A percentile compares a stretch with the other conserved stretches of the same genome.
phyloP scores from a whole-genome alignment of 768 basidiomycete genomes.

The Hydnomerulius pinastri region DNA sequence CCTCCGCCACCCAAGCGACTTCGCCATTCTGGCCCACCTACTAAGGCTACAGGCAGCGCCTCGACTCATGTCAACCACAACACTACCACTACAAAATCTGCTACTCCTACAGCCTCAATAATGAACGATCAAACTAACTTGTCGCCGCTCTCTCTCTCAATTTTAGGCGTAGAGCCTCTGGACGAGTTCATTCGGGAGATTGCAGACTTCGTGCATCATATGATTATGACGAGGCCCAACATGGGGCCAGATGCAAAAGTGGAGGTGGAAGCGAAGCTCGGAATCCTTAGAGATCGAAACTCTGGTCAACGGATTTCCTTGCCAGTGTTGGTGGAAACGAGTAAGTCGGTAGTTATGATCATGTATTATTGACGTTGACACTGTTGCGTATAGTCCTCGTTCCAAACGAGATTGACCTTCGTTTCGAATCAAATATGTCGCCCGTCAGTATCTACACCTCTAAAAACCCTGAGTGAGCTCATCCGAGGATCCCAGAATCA shows the following conservation, averaged over 20 bases:
- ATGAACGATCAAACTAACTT: conserved; percentile 36
- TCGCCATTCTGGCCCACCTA: conserved; percentile 36
- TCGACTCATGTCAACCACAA: conserved; percentile 25
- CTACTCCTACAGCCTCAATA: conserved; percentile 14
- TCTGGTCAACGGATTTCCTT: conserved; percentile 60
- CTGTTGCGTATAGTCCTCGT: conserved; percentile 56
- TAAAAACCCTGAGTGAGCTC: conserved; percentile 11
- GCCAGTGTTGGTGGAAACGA: conserved; percentile 82
- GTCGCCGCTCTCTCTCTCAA: conserved; percentile 73
- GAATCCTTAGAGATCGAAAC: conserved; percentile 61
- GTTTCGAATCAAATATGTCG: conserved; percentile 95
- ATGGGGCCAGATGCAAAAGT: conserved; percentile 51
- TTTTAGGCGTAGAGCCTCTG: conserved; percentile 85
- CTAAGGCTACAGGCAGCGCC: conserved; percentile 21
- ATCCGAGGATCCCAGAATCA: conserved; percentile 56
- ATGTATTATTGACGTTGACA: conserved; percentile 5
- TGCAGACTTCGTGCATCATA: conserved; percentile 84
- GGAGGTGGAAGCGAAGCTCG: conserved; percentile 92
- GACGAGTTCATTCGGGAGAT: conserved; percentile 93
- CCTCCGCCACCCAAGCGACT: conserved; percentile 39
- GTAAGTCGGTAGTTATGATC: conserved; percentile 46
- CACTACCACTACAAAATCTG: conserved; percentile 8
- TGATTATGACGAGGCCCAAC: conserved; percentile 58
- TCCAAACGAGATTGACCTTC: conserved; percentile 60
- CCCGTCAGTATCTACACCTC: conserved; percentile 50